Conservation (phyloP, 805 yeast genomes). For the Henningerozyma blattae region DNA sequence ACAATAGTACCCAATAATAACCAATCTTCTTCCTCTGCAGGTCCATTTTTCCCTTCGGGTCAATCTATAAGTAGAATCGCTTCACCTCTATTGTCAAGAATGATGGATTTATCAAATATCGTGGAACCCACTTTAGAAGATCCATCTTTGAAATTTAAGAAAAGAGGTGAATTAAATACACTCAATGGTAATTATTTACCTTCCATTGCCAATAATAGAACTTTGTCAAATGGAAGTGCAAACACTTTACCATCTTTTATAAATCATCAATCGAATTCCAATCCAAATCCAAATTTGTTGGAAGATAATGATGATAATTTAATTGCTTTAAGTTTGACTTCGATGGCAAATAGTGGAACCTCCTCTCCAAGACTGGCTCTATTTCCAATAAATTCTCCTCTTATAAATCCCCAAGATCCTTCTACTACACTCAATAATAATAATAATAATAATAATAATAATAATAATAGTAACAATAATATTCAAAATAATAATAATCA, state of each 20-base stretch:
- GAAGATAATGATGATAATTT: slow-evolving; percentile 25
- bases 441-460: slow-evolving; percentile 1
- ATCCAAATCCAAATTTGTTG: slow-evolving; percentile 7
- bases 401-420: slow-evolving; percentile 9
- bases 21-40: neutral
- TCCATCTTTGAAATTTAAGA: slow-evolving; percentile 20
- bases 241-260: neutral
- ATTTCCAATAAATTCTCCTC: slow-evolving; percentile 18
- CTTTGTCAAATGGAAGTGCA: neutral
- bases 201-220: neutral
- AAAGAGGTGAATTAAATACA: slow-evolving; percentile 4
- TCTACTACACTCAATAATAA: neutral
- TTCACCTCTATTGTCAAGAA: slow-evolving; percentile 23
- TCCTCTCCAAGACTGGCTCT: slow-evolving; percentile 23
- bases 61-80: slow-evolving; percentile 22
- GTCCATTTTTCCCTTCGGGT: slow-evolving; percentile 8
- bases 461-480: neutral
- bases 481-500: slow-evolving; percentile 4
- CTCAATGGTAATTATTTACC: neutral
- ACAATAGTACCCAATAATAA: neutral
- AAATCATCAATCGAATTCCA: neutral
- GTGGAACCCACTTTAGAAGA: slow-evolving; percentile 28
- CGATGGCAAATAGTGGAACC: slow-evolving; percentile 26
- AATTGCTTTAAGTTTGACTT: slow-evolving; percentile 24
- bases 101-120: slow-evolving; percentile 26